phyloP scores from a whole-genome alignment of 495 filamentous ascomycete species.

The Daldinia loculata region DNA sequence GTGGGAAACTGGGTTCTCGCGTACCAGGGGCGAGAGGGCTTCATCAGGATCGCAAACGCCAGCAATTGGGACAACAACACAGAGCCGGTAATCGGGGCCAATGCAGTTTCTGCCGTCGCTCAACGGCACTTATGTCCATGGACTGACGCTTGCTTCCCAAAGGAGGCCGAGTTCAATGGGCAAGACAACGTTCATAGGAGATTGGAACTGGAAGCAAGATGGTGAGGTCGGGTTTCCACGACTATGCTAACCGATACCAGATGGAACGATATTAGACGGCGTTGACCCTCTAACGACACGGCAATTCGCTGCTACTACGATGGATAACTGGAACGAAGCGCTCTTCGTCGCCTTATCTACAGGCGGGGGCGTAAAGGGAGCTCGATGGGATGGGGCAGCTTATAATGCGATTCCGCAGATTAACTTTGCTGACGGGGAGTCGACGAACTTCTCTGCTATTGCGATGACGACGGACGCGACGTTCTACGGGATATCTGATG shows the following conservation, averaged over 20 bases:
- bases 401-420: conserved; percentile 23
- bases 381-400: conserved; percentile 21
- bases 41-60: conserved; percentile 23
- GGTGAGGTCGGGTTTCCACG: conserved; percentile 10
- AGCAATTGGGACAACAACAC: conserved; percentile 27
- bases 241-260: conserved; percentile 8
- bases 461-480: conserved; percentile 37
- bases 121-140: conserved; percentile 17
- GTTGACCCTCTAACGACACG: conserved; percentile 24
- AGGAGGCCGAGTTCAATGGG: conserved; percentile 29
- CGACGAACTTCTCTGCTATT: conserved; percentile 37
- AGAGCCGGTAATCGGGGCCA: conserved; percentile 6
- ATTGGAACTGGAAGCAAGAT: conserved; percentile 32
- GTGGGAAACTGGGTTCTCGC: conserved; percentile 18
- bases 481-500: conserved; percentile 39
- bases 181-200: conserved; percentile 16
- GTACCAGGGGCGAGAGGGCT: conserved; percentile 28
- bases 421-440: conserved; percentile 25
- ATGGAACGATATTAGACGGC: conserved; percentile 30
- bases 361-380: conserved; percentile 18
- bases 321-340: conserved; percentile 31
- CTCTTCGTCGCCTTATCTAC: conserved; percentile 19
- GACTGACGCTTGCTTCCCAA: conserved; percentile 29
- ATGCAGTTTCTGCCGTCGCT: conserved; percentile 22
- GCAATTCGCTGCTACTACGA: conserved; percentile 31